phyloP scores from a whole-genome alignment of 2,329 filamentous ascomycete genomes.

The Myriangium duriaei region DNA sequence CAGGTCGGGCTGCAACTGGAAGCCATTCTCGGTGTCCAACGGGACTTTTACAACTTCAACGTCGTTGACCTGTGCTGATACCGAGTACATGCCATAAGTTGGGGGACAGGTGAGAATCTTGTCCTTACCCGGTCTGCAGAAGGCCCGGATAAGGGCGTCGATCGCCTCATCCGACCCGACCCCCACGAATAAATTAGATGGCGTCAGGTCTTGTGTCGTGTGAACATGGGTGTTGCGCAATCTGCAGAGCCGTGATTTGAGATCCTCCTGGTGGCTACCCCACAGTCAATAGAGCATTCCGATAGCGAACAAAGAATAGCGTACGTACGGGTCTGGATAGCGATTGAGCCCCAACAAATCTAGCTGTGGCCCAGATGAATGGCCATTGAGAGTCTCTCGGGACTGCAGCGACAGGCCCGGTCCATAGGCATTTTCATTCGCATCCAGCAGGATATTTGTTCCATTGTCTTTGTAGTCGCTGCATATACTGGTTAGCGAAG shows the following conservation, averaged over 20 bases:
- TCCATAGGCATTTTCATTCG: constrained; percentile 94
- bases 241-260: constrained; percentile 78
- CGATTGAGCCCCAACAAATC: constrained; percentile 77
- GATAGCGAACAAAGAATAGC: neutral
- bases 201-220: constrained; percentile 58
- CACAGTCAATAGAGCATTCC: constrained; percentile 1
- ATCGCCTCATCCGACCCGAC: constrained; percentile 96
- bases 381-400: constrained; percentile 36
- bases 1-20: constrained; percentile 58
- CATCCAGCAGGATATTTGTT: constrained; percentile 88
- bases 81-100: constrained; percentile 96
- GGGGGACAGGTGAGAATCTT: constrained; percentile 90
- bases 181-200: constrained; percentile 83
- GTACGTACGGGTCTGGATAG: constrained; percentile 70
- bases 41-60: constrained; percentile 78
- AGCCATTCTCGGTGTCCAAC: constrained; percentile 56
- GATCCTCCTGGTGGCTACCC: constrained; percentile 61
- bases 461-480: constrained; percentile 96
- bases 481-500: constrained; percentile 16
- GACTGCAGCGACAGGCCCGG: constrained; percentile 53
- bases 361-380: constrained; percentile 43
- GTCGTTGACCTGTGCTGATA: constrained; percentile 91
- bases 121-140: constrained; percentile 77
- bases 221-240: constrained; percentile 78
- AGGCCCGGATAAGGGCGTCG: constrained; percentile 83